Evolutionary conservation across 805 yeast genomes (phyloP), one percentile per base, ranked within the genome.

Genomic region (Spathaspora passalidarum): DNA sequence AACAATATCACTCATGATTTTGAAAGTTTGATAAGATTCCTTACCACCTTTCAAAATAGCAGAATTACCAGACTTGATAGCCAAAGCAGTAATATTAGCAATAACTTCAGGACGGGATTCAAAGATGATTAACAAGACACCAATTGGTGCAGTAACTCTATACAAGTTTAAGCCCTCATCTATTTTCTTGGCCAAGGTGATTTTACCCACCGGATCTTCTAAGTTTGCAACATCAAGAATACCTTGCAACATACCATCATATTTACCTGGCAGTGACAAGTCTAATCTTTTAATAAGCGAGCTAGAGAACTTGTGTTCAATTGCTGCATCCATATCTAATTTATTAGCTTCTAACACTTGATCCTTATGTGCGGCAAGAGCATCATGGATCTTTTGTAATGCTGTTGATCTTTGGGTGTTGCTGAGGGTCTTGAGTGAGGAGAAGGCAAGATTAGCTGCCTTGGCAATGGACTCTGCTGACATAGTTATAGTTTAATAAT

Each of bases 61-160:
- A 7, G 97, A 87, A 62, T 94, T 94, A 40, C 97, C 98, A 1
- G 97, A 89, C 65, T 95, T 94, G 62, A 94, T 84, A 16, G 98
- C 96, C 57, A 94, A 75, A 0, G 99, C 94, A 11, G 97, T 86
- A 59, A 94, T 94, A 62, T 94, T 95, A 45, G 99, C 99, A 71
- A 94, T 94, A 9, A 94, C 99, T 63, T 94, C 99, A 32, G 99
- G 99, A 59, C 99, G 80, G 23, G 96, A 82, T 67, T 94, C 99
- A 63, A 94, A 94, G 45, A 94, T 95, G 39, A 94, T 90, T 50
- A 94, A 73, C 38, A 94, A 66, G 0, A 89, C 97, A 16, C 99
- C 99, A 4, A 94, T 90, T 11, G 99, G 99, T 21, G 96, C 87
- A 4, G 96, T 85, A 10, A 92, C 76, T 60, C 96, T 75, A 65